These are phyloP conservation scores for Dimargaris xerosporica DNA, from an alignment of 192 early-diverging fungal species.

Conservation along the genomic window DNA sequence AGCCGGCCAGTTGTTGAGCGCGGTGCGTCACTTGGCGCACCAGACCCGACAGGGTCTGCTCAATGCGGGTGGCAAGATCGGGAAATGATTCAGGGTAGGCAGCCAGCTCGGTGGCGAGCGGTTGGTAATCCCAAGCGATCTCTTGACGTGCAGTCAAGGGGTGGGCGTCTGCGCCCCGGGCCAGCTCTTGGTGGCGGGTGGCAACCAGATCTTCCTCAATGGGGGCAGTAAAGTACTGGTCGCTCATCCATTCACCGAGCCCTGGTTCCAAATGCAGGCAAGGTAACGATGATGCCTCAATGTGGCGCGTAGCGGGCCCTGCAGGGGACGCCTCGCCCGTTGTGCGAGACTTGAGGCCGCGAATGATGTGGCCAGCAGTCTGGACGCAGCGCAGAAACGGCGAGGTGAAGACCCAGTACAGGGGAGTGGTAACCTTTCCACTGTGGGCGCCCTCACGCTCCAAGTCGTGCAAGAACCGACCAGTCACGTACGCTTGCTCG, in stretches of 20 bases:
- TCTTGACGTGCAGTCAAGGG: neutral
- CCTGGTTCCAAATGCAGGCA: neutral
- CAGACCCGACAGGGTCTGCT: neutral
- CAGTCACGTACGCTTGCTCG: neutral
- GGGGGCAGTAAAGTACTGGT: neutral
- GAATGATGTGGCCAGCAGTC: constrained; percentile 2
- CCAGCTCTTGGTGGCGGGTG: neutral
- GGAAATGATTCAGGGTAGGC: neutral
- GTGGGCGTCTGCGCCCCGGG: neutral
- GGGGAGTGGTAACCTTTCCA: neutral
- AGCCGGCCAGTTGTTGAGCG: neutral
- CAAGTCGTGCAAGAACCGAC: constrained; percentile 6
- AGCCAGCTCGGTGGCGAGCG: neutral
- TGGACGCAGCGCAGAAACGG: constrained; percentile 1
- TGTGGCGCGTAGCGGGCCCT: neutral
- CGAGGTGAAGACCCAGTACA: neutral
- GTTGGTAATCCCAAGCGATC: neutral
- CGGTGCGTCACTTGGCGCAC: neutral
- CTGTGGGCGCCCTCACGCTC: neutral
- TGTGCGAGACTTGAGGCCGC: neutral
- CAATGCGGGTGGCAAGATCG: neutral
- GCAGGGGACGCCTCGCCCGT: too few species aligned
- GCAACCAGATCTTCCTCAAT: neutral
- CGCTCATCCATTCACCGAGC: neutral
- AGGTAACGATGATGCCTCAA: neutral